Evolutionary conservation across 1,139 yeast species (phyloP).

Genomic region (Zygosaccharomyces pseudobailii): DNA sequence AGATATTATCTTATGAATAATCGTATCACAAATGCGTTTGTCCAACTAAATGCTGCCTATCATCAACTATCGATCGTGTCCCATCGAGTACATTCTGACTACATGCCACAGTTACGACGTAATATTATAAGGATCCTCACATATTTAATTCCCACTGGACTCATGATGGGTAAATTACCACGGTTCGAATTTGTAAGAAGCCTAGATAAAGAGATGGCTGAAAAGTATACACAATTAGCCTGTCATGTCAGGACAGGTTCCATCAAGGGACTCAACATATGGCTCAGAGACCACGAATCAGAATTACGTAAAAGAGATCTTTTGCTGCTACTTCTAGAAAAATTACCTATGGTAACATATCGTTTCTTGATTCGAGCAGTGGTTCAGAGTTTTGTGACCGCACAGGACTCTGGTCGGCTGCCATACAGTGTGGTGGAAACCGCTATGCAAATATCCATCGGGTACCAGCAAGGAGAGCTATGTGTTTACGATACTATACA

Average conservation of each 20-base stretch:
- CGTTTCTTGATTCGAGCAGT: slow-evolving; percentile 24
- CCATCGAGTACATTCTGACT: slow-evolving; percentile 4
- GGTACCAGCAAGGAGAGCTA: slow-evolving; percentile 1
- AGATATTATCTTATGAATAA: slow-evolving; percentile 30
- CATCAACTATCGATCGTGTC: slow-evolving; percentile 12
- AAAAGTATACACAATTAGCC: slow-evolving; percentile 17
- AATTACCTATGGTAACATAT: slow-evolving; percentile 30
- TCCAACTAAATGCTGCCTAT: slow-evolving; percentile 29
- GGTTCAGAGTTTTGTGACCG: slow-evolving; percentile 17
- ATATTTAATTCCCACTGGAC: slow-evolving; percentile 28
- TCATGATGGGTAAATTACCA: slow-evolving; percentile 30
- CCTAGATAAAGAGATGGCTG: slow-evolving; percentile 17
- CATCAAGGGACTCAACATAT: slow-evolving; percentile 22
- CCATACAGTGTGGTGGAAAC: slow-evolving; percentile 23
- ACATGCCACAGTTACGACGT: slow-evolving; percentile 14
- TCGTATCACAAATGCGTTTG: slow-evolving; percentile 29
- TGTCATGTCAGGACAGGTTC: slow-evolving; percentile 23
- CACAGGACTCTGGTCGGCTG: slow-evolving; percentile 22
- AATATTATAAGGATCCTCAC: slow-evolving; percentile 24
- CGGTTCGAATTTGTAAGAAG: slow-evolving; percentile 13
- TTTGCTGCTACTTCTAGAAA: slow-evolving; percentile 26
- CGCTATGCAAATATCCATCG: slow-evolving; percentile 23
- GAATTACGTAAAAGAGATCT: slow-evolving; percentile 17
- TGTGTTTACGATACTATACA: slow-evolving; percentile 24
- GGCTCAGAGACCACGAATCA: slow-evolving; percentile 27